Percentiles rank a stretch among this genome's conserved stretches.
These are phyloP conservation scores for Hanseniaspora osmophila DNA, from an alignment of 805 yeast genomes.

Conservation along the genomic window DNA sequence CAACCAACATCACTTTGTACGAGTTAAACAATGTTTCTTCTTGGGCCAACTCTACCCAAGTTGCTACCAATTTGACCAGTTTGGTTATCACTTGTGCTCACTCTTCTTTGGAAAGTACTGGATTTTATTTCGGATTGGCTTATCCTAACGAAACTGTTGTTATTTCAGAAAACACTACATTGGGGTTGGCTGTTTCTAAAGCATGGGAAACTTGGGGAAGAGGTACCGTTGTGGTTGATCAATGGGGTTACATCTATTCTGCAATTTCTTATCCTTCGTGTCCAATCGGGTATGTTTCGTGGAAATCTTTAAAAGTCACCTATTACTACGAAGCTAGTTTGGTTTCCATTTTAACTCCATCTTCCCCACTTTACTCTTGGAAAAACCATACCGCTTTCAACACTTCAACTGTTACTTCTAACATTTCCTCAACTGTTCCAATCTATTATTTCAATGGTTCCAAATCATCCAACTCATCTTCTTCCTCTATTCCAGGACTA, in stretches of 20 bases:
- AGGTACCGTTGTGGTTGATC: slow-evolving; percentile 16
- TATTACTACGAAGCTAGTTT: slow-evolving; percentile 17
- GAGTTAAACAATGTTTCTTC: slow-evolving; percentile 12
- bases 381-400: slow-evolving; percentile 13
- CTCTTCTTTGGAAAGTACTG: slow-evolving; percentile 15
- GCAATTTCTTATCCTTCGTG: slow-evolving; percentile 16
- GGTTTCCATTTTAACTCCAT: slow-evolving; percentile 11
- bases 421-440: not conserved
- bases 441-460: slow-evolving; percentile 8
- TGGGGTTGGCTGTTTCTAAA: slow-evolving; percentile 14
- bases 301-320: slow-evolving; percentile 6
- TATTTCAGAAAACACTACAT: slow-evolving; percentile 11
- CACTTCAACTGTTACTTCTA: slow-evolving; percentile 2
- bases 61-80: slow-evolving; percentile 11
- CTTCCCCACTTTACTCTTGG: slow-evolving; percentile 13
- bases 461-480: slow-evolving; percentile 10
- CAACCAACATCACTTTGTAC: slow-evolving; percentile 15
- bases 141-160: slow-evolving; percentile 15
- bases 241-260: slow-evolving; percentile 15
- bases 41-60: slow-evolving; percentile 10
- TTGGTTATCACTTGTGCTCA: slow-evolving; percentile 13
- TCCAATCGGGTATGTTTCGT: slow-evolving; percentile 16
- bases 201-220: slow-evolving; percentile 9
- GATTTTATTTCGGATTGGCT: slow-evolving; percentile 16
- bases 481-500: not conserved